Evolutionary conservation across 1,139 yeast genomes (phyloP), one percentile per base, ranked within the genome.

Genomic region (Blastobotrys capitulatus): DNA sequence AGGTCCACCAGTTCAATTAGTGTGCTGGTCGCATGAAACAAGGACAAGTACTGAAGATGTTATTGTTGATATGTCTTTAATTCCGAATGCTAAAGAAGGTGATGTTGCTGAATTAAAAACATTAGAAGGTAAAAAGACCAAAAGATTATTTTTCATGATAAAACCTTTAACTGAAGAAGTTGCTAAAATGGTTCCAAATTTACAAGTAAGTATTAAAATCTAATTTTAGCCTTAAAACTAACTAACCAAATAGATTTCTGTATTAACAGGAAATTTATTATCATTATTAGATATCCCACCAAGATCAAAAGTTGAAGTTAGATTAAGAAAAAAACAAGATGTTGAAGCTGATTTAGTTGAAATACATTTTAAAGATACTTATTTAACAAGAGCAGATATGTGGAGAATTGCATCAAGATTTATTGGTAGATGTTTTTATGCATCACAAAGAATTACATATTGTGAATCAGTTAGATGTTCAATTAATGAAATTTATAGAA

Each of bases 301-400:
- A 0, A 71, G 96, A 54, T 76, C 83, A 39, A 76, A 71, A 35
- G 83, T 81, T 1, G 63, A 74, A 53, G 83, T 88, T 1, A 77
- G 77, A 52, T 65, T 83, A 37, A 32, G 48, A 39, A 50, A 70
- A 19, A 72, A 78, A 35, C 66, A 70, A 7, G 67, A 71, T 0
- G 85, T 79, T 9, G 85, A 80, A 53, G 86, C 92, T 0, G 97
- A 92, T 59, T 75, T 87, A 1, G 78, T 90, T 5, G 98, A 92
- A 61, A 71, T 94, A 5, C 82, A 80, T 61, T 79, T 89, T 49
- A 86, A 84, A 59, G 97, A 92, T 62, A 74, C 87, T 20, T 81
- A 86, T 58, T 69, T 94, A 18, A 81, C 96, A 1, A 72, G 99
- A 56, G 96, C 95, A 52, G 95, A 89, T 58, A 90, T 90, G 94